Evolutionary conservation across 169 alveolate genomes (phyloP).

Genomic region (Cryptosporidium muris): DNA sequence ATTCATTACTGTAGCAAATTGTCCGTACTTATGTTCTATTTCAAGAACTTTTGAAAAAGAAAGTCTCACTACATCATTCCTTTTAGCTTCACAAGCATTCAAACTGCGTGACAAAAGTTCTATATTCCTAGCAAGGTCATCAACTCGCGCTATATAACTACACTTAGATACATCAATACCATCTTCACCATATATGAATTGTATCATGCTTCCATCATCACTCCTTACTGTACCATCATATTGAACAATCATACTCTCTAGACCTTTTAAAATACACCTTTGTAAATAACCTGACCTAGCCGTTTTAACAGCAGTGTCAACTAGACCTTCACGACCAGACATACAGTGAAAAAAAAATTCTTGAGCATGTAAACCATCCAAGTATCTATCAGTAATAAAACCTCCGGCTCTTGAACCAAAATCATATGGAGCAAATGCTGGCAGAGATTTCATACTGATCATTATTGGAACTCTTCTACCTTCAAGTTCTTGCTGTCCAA

Average conservation of each 20-base stretch:
- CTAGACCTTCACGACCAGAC: conserved; percentile 99
- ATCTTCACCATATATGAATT: conserved; percentile 98
- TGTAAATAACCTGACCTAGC: conserved; percentile 97
- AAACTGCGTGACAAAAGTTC: conserved; percentile 71
- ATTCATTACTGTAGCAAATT: conserved; percentile 26
- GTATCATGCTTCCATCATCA: conserved; percentile 93
- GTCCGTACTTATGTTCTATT: conserved; percentile 37
- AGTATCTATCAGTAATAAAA: conserved; percentile 94
- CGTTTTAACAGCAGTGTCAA: conserved; percentile 98
- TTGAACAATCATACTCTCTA: conserved; percentile 92
- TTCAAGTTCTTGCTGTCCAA: conserved; percentile 96
- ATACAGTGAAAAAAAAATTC: conserved; percentile 98
- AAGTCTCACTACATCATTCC: conserved; percentile 3
- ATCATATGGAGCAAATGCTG: conserved; percentile 92
- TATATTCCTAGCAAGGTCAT: conserved; percentile 77
- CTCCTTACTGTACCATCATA: conserved; percentile 98
- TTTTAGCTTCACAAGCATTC: conserved; percentile 18
- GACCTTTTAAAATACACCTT: conserved; percentile 95
- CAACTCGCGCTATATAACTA: conserved; percentile 86
- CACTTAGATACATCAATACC: conserved; percentile 93
- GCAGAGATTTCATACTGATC: conserved; percentile 93
- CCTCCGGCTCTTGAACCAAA: conserved; percentile 97
- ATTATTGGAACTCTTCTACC: conserved; percentile 95
- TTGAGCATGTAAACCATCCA: conserved; percentile 95
- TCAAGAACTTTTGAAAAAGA: conserved; percentile 29